Evolutionary conservation across 768 basidiomycete genomes (phyloP).

Genomic region (Suillus decipiens): DNA sequence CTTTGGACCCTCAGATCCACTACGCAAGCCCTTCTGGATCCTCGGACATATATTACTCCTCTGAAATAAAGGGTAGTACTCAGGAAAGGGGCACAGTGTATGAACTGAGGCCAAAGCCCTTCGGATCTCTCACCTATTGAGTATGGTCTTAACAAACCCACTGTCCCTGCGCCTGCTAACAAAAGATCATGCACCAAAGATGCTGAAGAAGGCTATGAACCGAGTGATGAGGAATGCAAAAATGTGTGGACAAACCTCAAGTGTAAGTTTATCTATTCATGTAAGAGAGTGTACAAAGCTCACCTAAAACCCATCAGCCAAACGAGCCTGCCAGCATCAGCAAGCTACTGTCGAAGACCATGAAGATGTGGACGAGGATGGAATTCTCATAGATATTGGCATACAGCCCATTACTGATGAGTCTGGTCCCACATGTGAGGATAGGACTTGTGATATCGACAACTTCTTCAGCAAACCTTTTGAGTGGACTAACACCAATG

Average conservation of each 20-base stretch:
- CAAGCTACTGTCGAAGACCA: too few relatives aligned
- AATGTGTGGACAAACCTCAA: background rate
- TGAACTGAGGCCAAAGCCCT: too few relatives aligned
- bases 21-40: too few relatives aligned
- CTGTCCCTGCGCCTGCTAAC: too few relatives aligned
- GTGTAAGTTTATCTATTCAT: background rate
- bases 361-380: slow-evolving; percentile 13
- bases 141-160: too few relatives aligned
- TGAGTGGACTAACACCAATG: background rate
- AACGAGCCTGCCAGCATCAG: background rate
- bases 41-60: too few relatives aligned
- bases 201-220: too few relatives aligned
- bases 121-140: too few relatives aligned
- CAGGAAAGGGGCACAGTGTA: too few relatives aligned
- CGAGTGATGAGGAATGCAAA: background rate
- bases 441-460: background rate
- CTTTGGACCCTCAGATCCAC: too few relatives aligned
- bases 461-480: background rate
- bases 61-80: too few relatives aligned
- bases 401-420: slow-evolving; percentile 6
- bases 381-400: slow-evolving; percentile 18
- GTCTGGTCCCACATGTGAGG: background rate
- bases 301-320: background rate
- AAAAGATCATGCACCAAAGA: too few relatives aligned
- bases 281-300: background rate